These are phyloP conservation scores for Nicotiana otophora DNA, from an alignment of 257 asterid genomes.

Conservation along the genomic window DNA sequence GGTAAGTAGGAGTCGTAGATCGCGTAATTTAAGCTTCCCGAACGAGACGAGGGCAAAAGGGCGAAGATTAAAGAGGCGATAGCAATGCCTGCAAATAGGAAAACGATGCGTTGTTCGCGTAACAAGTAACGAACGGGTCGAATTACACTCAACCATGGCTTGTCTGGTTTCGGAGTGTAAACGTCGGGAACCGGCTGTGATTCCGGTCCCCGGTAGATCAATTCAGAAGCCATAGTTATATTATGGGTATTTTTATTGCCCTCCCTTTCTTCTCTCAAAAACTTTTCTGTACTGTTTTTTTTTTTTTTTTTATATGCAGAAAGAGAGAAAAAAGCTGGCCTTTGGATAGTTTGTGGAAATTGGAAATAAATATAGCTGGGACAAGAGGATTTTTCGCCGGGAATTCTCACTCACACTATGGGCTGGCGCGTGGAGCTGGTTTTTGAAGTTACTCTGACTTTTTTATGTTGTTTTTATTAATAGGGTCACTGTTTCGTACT, in stretches of 20 bases:
- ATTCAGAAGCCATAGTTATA: slow-evolving; percentile 58
- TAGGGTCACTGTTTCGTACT: background rate
- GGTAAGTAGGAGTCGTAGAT: slow-evolving; percentile 24
- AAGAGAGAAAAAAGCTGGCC: background rate
- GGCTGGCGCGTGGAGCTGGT: background rate
- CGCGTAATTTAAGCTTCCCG: slow-evolving; percentile 3
- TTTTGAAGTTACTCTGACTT: background rate
- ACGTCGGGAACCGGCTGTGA: slow-evolving; percentile 42
- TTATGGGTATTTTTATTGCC: background rate
- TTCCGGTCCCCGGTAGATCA: slow-evolving; percentile 86
- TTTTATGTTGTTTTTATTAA: background rate
- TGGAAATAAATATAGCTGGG: background rate
- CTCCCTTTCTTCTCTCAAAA: background rate
- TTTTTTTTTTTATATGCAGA: too few relatives aligned
- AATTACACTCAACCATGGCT: slow-evolving; percentile 36
- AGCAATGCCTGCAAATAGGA: slow-evolving; percentile 45
- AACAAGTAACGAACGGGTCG: slow-evolving; percentile 44
- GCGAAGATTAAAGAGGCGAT: slow-evolving; percentile 36
- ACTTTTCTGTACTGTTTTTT: too few relatives aligned
- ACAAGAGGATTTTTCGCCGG: slow-evolving; percentile 7
- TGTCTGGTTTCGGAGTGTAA: slow-evolving; percentile 61
- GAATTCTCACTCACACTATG: background rate
- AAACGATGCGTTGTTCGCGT: slow-evolving; percentile 43
- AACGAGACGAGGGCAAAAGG: slow-evolving; percentile 18
- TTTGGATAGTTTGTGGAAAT: background rate